Evolutionary conservation across 2,329 filamentous ascomycete species (phyloP).

Genomic region (Malbranchea zuffiana): DNA sequence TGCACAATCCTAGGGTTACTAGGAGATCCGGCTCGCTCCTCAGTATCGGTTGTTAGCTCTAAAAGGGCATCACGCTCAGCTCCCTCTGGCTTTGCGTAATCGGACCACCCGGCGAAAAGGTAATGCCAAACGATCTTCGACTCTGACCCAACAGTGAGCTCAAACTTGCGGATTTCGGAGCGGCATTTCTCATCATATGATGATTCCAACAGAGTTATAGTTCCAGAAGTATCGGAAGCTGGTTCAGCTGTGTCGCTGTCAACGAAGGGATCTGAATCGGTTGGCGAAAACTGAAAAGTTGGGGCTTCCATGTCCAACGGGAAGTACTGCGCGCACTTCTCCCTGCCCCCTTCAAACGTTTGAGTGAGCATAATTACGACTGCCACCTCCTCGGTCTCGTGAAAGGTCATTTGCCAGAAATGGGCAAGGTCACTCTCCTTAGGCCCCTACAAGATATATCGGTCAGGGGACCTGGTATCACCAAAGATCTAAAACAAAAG

Average conservation of each 20-base stretch:
- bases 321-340: constrained; percentile 89
- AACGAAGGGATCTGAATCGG: constrained; percentile 30
- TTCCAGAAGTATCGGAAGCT: constrained; percentile 41
- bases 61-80: constrained; percentile 42
- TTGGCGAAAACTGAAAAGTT: constrained; percentile 33
- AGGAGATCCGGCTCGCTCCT: constrained; percentile 34
- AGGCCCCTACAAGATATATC: constrained; percentile 49
- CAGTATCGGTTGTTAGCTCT: constrained; percentile 40
- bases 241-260: constrained; percentile 53
- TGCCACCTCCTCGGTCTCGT: constrained; percentile 61
- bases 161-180: constrained; percentile 64
- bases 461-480: neutral
- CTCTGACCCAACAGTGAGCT: constrained; percentile 38
- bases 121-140: constrained; percentile 69
- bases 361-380: constrained; percentile 94
- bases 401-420: constrained; percentile 92
- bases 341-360: constrained; percentile 61
- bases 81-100: constrained; percentile 67
- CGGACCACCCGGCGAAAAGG: constrained; percentile 78
- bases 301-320: constrained; percentile 48
- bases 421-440: constrained; percentile 65
- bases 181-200: constrained; percentile 46
- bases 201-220: constrained; percentile 48
- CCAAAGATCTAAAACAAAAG: neutral
- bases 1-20: constrained; percentile 70